phyloP scores from a whole-genome alignment of 345 rosid genomes.

The Trapa bicornis region DNA sequence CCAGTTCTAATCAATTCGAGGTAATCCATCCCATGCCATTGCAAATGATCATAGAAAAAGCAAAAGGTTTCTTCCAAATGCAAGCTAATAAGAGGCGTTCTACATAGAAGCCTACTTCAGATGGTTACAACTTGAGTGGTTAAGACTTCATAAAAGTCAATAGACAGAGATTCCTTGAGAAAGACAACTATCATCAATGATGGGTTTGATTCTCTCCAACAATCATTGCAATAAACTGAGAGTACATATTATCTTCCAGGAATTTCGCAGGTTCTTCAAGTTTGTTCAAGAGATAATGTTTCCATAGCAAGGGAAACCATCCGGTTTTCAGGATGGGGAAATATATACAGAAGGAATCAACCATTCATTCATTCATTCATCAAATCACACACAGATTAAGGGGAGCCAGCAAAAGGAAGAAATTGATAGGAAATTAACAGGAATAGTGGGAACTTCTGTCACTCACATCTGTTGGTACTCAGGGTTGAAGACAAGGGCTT shows the following conservation, averaged over 20 bases:
- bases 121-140: too few relatives aligned
- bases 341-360: background rate
- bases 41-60: too few relatives aligned
- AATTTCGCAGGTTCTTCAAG: background rate
- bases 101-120: too few relatives aligned
- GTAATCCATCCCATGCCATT: too few relatives aligned
- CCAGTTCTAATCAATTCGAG: too few relatives aligned
- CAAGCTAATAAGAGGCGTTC: too few relatives aligned
- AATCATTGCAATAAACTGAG: background rate
- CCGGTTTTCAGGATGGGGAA: background rate
- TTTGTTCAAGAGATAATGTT: background rate
- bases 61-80: too few relatives aligned
- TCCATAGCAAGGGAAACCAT: background rate
- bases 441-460: background rate
- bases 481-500: constrained; percentile 79
- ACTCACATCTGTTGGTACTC: constrained; percentile 28
- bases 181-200: too few relatives aligned
- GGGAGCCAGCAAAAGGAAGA: background rate
- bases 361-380: background rate
- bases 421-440: too few relatives aligned
- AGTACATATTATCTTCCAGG: background rate
- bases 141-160: too few relatives aligned
- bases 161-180: too few relatives aligned
- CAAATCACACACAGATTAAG: background rate
- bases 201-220: too few relatives aligned